Evolutionary conservation across 2,329 filamentous ascomycete species (phyloP), one percentile per base, ranked within the genome.

Genomic region (Microsporum audouinii): DNA sequence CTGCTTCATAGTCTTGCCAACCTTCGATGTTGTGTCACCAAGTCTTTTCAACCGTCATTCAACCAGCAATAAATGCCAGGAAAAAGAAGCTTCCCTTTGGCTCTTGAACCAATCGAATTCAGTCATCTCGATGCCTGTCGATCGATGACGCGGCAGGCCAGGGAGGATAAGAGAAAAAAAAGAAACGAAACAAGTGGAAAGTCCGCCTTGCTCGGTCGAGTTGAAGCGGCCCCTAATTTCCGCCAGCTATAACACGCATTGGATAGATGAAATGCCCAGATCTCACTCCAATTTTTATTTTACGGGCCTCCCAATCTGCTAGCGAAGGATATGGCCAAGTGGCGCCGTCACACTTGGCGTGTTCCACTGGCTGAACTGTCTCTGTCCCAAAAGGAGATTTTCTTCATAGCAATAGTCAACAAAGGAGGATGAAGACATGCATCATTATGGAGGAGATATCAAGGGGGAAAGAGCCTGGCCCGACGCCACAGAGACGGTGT

Each of bases 91-190:
- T 33, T n/a, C n/a, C 29, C 27, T 53, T 47, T n/a, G 43, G n/a
- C 43, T 2, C 49, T 53, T 27, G 27, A 33, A 14, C 27, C 27
- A 53, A n/a, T 31, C 27, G 8, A 53, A 34, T 27, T 33, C 49
- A 10, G 49, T 27, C 49, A 53, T 53, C 27, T 53, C 31, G 49
- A 53, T 53, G 49, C 49, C 49, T 53, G 49, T 34, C 49, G 49
- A 53, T 53, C 49, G 49, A 53, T 53, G 49, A 53, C 49, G 49
- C 49, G 49, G 49, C 49, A 53, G 49, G 49, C 49, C 17, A 8
- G n/a, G n/a, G 17, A 23, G 17, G 17, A 23, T 23, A 23, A 23
- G 17, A 23, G 17, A 23, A 23, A 23, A 23, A 23, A 43, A 43
- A 23, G 34, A 43, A 5, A 14, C n/a, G 39, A 43, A 43, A n/a